Conservation (phyloP, 2,329 filamentous ascomycete species). For the Tetracladium maxilliforme region DNA sequence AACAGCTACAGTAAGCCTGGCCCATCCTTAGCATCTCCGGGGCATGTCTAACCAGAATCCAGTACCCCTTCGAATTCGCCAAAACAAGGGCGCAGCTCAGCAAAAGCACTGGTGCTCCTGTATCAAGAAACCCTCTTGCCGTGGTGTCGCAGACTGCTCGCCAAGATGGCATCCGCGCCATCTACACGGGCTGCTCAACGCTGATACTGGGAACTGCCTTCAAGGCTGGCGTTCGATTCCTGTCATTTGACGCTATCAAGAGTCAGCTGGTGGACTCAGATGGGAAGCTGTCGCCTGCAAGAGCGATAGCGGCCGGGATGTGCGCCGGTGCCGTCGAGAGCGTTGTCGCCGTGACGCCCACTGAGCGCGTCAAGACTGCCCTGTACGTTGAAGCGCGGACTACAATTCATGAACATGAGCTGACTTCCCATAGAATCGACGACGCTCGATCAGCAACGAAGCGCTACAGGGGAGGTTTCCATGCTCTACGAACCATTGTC, state of each 20-base stretch:
- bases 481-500: constrained; percentile 18
- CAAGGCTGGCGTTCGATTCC: constrained; percentile 52
- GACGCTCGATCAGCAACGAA: constrained; percentile 16
- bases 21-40: not conserved
- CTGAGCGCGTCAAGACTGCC: constrained; percentile 54
- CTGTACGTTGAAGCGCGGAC: constrained; percentile 18
- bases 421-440: constrained; percentile 16
- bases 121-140: constrained; percentile 38
- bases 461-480: constrained; percentile 13
- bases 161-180: constrained; percentile 37
- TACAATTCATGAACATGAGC: not conserved
- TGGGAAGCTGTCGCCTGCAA: constrained; percentile 35
- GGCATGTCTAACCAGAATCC: constrained; percentile 1
- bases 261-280: constrained; percentile 37
- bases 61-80: constrained; percentile 54
- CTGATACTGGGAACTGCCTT: constrained; percentile 39
- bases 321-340: constrained; percentile 44
- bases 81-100: constrained; percentile 49
- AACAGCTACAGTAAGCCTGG: constrained; percentile 23
- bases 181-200: constrained; percentile 49
- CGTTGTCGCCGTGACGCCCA: constrained; percentile 51
- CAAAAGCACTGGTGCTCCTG: constrained; percentile 17
- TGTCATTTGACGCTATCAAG: constrained; percentile 52
- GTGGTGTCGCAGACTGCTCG: constrained; percentile 38
- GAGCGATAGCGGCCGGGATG: constrained; percentile 51